These are phyloP conservation scores for Talaromyces sp. DNA, from an alignment of 2,329 filamentous ascomycete species.

Conservation along the genomic window DNA sequence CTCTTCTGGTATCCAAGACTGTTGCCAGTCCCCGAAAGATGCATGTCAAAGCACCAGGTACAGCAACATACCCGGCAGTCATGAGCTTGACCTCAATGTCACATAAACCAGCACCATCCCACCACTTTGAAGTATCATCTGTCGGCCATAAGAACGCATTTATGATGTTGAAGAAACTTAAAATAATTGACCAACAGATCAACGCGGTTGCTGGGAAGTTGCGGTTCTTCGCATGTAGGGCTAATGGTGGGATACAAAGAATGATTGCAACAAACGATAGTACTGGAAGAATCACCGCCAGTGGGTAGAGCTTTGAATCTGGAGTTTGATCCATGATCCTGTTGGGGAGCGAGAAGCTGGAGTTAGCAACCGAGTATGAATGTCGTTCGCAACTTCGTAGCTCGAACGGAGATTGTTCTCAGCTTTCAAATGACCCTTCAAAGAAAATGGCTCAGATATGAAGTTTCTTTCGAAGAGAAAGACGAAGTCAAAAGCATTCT, in stretches of 20 bases:
- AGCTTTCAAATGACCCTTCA: no score
- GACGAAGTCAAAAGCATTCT: neutral
- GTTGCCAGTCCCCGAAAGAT: constrained; percentile 63
- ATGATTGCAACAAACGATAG: constrained; percentile 55
- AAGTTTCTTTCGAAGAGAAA: neutral
- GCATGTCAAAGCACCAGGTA: constrained; percentile 57
- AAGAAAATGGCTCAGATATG: no score
- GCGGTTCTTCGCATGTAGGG: constrained; percentile 62
- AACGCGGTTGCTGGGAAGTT: constrained; percentile 64
- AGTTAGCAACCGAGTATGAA: no score
- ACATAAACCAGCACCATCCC: constrained; percentile 62
- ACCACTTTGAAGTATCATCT: constrained; percentile 59
- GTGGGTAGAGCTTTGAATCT: constrained; percentile 22
- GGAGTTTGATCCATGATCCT: neutral
- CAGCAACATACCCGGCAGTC: constrained; percentile 55
- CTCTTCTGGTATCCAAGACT: constrained; percentile 62
- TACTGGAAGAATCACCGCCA: constrained; percentile 49
- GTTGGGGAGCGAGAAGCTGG: neutral
- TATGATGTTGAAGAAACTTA: constrained; percentile 61
- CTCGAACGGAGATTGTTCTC: no score
- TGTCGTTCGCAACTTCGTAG: no score
- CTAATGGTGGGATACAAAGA: constrained; percentile 59
- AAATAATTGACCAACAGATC: constrained; percentile 58
- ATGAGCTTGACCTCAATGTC: constrained; percentile 66
- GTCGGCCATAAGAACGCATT: constrained; percentile 68